Evolutionary conservation across 2,329 filamentous ascomycete species (phyloP), one percentile per base, ranked within the genome.

Genomic region (Dothideomycetes sp.): DNA sequence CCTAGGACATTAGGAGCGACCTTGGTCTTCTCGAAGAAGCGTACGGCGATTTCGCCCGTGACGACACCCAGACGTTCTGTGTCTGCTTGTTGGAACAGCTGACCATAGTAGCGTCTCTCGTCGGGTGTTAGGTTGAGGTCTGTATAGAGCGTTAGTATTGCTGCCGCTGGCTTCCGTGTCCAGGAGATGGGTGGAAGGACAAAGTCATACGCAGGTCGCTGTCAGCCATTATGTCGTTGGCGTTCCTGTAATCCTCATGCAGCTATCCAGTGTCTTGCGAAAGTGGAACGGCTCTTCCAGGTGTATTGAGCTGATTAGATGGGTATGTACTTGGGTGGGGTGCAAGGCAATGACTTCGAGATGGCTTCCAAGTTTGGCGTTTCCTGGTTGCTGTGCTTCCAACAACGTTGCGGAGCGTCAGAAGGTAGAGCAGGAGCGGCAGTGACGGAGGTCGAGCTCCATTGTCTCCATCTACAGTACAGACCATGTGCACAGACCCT

Each of bases 21-120:
- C 52, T 84, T 81, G 32, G 91, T 96, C 71, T 91, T 91, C 64
- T 96, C 88, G 59, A 98, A 98, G 70, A 98, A 96, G 61, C 87
- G 85, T 61, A 98, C 88, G 45, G 91, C 91, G 47, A 93, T 76
- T 64, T 98, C 91, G 63, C 91, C 91, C 13, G 91, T 95, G 23
- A 98, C 85, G 49, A 96, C 87, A 42, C 88, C 87, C 44, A 94
- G 81, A 59, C 78, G 83, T 53, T 95, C 91, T 45, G 82, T 83
- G 64, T 98, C 91, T 51, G 91, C 91, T 55, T 87, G 82, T 61
- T 84, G 80, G 67, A 98, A 95, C 48, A 98, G 80, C 64, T 91
- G 86, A 53, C 83, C 85, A 64, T 93, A 98, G 45, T 84, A 78
- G 62, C 86, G 83, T 69, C 94, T 95, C 74, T 98, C 91, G 52